These are phyloP conservation scores for Micractinium conductrix DNA, from an alignment of 139 green algal species.

Conservation along the genomic window DNA sequence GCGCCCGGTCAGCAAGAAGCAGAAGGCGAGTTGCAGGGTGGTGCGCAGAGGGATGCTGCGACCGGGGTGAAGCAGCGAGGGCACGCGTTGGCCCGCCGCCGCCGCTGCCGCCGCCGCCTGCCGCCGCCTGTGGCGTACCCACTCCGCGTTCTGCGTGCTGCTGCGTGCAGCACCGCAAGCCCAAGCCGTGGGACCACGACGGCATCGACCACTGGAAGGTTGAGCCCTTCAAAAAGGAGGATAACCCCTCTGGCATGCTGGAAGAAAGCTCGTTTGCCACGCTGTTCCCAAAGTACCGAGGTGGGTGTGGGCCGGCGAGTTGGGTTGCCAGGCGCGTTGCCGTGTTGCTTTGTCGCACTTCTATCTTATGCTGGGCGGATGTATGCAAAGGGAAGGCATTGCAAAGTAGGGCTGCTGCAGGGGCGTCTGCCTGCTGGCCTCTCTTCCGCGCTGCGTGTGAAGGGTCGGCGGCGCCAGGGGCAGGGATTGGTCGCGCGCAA, in stretches of 20 bases:
- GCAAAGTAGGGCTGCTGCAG: no score
- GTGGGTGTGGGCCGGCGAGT: no score
- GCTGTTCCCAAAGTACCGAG: slow-evolving; percentile 98
- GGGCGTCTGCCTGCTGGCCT: no score
- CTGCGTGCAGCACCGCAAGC: slow-evolving; percentile 74
- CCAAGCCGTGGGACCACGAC: slow-evolving; percentile 97
- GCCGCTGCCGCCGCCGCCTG: no score
- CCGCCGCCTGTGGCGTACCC: not conserved
- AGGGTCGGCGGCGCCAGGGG: no score
- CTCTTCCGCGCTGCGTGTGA: no score
- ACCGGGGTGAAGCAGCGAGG: not conserved
- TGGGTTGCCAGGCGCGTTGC: no score
- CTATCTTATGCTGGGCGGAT: no score
- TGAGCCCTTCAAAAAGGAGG: slow-evolving; percentile 82
- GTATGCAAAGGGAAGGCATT: no score
- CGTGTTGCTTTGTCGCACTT: no score
- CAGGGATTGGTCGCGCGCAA: no score
- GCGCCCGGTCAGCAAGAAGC: slow-evolving; percentile 27
- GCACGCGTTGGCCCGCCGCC: not conserved
- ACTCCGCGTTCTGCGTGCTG: not conserved
- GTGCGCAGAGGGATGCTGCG: no score
- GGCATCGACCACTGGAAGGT: slow-evolving; percentile 96
- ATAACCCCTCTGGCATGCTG: slow-evolving; percentile 91
- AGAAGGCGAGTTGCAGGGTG: slow-evolving; percentile 8
- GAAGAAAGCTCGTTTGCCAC: slow-evolving; percentile 98